Evolutionary conservation across 768 basidiomycete genomes (phyloP).

Genomic region (Mycena amicta): DNA sequence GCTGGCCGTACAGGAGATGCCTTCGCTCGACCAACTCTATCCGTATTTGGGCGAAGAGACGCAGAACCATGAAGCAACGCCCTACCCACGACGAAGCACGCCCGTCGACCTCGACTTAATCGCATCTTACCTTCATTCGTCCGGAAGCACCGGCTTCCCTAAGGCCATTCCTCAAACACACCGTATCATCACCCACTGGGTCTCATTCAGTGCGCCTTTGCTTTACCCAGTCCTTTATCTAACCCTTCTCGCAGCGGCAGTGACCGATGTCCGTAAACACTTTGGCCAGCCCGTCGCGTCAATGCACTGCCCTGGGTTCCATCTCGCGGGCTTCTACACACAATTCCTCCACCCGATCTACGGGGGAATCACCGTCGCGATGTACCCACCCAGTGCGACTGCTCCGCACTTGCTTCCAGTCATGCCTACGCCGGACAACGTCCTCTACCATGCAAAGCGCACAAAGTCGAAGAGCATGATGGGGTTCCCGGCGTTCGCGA

Average conservation of each 20-base stretch:
- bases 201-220: conserved; percentile 26
- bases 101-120: too few species aligned
- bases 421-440: conserved; percentile 37
- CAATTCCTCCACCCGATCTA: conserved; percentile 29
- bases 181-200: conserved; percentile 27
- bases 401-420: conserved; percentile 28
- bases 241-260: conserved; percentile 6
- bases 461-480: conserved; percentile 27
- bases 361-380: conserved; percentile 16
- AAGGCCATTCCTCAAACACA: conserved; percentile 37
- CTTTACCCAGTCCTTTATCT: not conserved
- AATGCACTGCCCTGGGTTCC: conserved; percentile 37
- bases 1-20: conserved; percentile 36
- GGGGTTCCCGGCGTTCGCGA: conserved; percentile 33
- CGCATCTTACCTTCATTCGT: conserved; percentile 42
- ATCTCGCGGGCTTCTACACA: conserved; percentile 30
- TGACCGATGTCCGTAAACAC: conserved; percentile 18
- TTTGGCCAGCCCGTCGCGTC: conserved; percentile 17
- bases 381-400: conserved; percentile 32
- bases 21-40: conserved; percentile 35
- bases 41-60: too few species aligned
- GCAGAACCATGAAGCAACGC: too few species aligned
- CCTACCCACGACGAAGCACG: too few species aligned
- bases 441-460: conserved; percentile 29
- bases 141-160: conserved; percentile 43